phyloP scores from a whole-genome alignment of 2,329 filamentous ascomycete species.

The Amphichorda felina region DNA sequence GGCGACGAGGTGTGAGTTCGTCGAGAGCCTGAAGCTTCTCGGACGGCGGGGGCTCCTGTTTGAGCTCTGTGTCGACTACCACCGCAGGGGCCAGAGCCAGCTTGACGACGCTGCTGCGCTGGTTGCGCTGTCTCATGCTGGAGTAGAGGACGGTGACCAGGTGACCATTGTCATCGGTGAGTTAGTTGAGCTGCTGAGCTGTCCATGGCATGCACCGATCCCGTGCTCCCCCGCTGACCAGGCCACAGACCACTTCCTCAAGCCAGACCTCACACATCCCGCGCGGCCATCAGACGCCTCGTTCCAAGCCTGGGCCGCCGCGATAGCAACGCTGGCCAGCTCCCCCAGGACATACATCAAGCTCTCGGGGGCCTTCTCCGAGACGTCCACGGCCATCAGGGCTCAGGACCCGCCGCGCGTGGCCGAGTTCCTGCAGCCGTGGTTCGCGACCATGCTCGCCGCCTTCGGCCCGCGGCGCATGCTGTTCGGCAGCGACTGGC shows the following conservation, averaged over 20 bases:
- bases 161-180: slow-evolving; percentile 59
- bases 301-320: slow-evolving; percentile 57
- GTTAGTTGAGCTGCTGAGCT: slow-evolving; percentile 13
- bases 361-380: slow-evolving; percentile 74
- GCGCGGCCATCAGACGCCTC: slow-evolving; percentile 39
- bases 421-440: slow-evolving; percentile 45
- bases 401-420: slow-evolving; percentile 25
- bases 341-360: slow-evolving; percentile 70
- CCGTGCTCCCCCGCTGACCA: neutral
- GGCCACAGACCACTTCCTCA: slow-evolving; percentile 70
- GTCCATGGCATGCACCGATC: neutral
- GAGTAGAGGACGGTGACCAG: slow-evolving; percentile 43
- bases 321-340: slow-evolving; percentile 54
- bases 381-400: slow-evolving; percentile 48
- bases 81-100: slow-evolving; percentile 63
- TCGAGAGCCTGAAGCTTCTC: slow-evolving; percentile 53
- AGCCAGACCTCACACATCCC: slow-evolving; percentile 61
- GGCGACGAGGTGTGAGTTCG: slow-evolving; percentile 51
- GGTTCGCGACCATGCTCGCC: slow-evolving; percentile 50
- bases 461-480: neutral
- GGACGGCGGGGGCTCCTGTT: slow-evolving; percentile 56
- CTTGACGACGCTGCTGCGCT: slow-evolving; percentile 59
- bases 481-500: no score
- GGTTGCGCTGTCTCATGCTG: slow-evolving; percentile 54
- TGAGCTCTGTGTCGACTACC: slow-evolving; percentile 73